Evolutionary conservation across 306 rosid species (phyloP).

Genomic region (Vicia sativa): DNA sequence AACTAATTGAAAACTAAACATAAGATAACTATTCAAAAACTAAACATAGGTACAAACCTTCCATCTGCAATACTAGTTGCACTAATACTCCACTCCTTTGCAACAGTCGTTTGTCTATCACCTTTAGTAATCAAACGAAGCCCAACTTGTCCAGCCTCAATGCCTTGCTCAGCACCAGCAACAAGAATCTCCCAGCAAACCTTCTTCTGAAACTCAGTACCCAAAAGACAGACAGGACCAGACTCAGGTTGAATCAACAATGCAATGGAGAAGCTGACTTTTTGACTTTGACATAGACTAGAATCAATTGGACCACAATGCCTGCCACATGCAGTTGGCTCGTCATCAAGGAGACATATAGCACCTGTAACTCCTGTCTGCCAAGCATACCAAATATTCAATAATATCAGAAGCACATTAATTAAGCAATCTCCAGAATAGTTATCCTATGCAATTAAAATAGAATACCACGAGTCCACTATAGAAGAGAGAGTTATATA

Average conservation of each 20-base stretch:
- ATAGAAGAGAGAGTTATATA: not conserved
- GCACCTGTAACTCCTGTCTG: conserved; percentile 95
- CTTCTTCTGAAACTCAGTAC: conserved; percentile 88
- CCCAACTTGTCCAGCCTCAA: conserved; percentile 99
- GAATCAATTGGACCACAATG: conserved; percentile 83
- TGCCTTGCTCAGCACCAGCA: conserved; percentile 98
- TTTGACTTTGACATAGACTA: conserved; percentile 81
- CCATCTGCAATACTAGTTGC: conserved; percentile 97
- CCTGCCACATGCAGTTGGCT: conserved; percentile 89
- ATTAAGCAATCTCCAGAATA: conserved; percentile 20
- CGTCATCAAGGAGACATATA: conserved; percentile 92
- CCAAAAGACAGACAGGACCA: conserved; percentile 95
- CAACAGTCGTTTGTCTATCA: conserved; percentile 92
- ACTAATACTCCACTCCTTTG: conserved; percentile 96
- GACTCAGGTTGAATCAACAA: conserved; percentile 97
- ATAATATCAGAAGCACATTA: conserved; percentile 30
- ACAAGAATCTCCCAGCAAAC: conserved; percentile 98
- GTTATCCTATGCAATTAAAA: conserved; percentile 1
- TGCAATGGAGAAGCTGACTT: conserved; percentile 80
- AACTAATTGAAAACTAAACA: conserved; percentile 25
- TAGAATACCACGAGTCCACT: not conserved
- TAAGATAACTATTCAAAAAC: conserved; percentile 22
- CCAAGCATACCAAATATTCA: conserved; percentile 41
- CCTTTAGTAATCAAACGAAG: conserved; percentile 95
- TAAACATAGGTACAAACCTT: conserved; percentile 55